Evolutionary conservation across 208 protist species (phyloP).

Genomic region (Acanthamoeba pearcei): DNA sequence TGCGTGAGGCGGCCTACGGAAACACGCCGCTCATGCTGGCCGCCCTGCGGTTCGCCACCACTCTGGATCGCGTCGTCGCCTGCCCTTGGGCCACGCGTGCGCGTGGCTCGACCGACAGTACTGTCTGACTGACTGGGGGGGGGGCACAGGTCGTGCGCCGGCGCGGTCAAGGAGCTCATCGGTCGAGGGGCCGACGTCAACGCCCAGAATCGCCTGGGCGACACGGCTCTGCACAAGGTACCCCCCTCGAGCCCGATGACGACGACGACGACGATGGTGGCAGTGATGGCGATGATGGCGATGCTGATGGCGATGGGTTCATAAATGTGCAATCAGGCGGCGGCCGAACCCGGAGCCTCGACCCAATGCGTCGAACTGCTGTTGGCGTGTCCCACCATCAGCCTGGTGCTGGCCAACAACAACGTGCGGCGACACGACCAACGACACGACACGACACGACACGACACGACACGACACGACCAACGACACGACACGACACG

Average conservation of each 20-base stretch:
- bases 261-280: no score
- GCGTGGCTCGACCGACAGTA: background rate
- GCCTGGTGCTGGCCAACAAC: background rate
- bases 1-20: background rate
- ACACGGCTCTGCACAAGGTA: constrained; percentile 35
- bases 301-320: background rate
- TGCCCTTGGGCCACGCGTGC: background rate
- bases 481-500: no score
- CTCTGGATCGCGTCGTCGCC: background rate
- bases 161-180: background rate
- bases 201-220: constrained; percentile 19
- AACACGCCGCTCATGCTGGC: constrained; percentile 48
- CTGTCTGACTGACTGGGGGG: background rate
- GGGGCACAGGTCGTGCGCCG: background rate
- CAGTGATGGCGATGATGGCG: no score
- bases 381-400: background rate
- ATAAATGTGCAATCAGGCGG: background rate
- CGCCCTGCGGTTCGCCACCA: background rate
- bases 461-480: no score
- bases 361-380: constrained; percentile 19
- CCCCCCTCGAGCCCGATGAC: no score
- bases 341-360: background rate
- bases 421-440: background rate
- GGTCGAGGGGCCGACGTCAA: background rate
- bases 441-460: no score